Conservation (phyloP, 1,284 basidiomycete genomes). For the Schizopora paradoxa region DNA sequence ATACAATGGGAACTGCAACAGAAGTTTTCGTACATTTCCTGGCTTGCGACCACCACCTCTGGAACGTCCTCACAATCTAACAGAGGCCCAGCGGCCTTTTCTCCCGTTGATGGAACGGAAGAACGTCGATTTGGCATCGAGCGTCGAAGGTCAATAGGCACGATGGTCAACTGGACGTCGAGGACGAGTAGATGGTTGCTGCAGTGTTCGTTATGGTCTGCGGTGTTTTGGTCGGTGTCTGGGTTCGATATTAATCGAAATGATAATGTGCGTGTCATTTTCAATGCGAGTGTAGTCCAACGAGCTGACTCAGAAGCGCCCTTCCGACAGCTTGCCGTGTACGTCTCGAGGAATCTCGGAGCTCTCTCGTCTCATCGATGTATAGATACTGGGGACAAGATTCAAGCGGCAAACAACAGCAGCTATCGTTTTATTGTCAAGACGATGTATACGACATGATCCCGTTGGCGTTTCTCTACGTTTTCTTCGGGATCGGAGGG, state of each 20-base stretch:
- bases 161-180: no score
- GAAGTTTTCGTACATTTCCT: no score
- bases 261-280: slow-evolving; percentile 14
- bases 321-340: slow-evolving; percentile 16
- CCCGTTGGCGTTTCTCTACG: slow-evolving; percentile 26
- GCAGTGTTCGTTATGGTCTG: no score
- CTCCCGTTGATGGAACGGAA: no score
- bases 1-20: no score
- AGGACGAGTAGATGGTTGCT: no score
- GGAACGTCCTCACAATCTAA: no score
- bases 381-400: slow-evolving; percentile 18
- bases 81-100: no score
- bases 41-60: no score
- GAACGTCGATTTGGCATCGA: no score
- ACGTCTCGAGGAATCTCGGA: slow-evolving; percentile 5
- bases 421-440: slow-evolving; percentile 17
- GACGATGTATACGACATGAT: slow-evolving; percentile 26
- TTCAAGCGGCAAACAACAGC: slow-evolving; percentile 14
- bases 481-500: slow-evolving; percentile 25
- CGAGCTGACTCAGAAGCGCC: neutral
- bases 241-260: slow-evolving; percentile 18
- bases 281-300: neutral
- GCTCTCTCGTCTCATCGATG: neutral
- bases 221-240: neutral
- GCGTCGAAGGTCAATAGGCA: no score